Evolutionary conservation across 495 filamentous ascomycete species (phyloP).

Genomic region (Usnea hakonensis): DNA sequence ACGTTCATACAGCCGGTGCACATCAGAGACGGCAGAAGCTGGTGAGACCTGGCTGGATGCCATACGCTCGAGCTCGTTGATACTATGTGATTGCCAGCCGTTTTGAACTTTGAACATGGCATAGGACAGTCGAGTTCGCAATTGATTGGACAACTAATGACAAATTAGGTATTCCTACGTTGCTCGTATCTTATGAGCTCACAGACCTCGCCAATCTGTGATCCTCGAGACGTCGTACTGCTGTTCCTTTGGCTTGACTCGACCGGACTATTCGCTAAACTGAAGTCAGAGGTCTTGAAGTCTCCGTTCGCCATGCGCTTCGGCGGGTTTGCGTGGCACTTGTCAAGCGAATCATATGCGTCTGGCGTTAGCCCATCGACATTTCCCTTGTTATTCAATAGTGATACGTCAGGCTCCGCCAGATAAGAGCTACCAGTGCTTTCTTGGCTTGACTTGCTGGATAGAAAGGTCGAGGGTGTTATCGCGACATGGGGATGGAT

Average conservation of each 20-base stretch:
- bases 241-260: constrained; percentile 44
- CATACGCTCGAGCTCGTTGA: constrained; percentile 62
- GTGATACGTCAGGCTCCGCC: background rate
- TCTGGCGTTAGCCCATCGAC: background rate
- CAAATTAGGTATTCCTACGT: constrained; percentile 24
- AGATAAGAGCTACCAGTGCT: background rate
- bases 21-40: constrained; percentile 41
- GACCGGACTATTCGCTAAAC: constrained; percentile 32
- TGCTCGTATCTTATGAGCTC: constrained; percentile 6
- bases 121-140: constrained; percentile 75
- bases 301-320: constrained; percentile 62
- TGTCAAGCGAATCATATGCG: background rate
- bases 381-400: background rate
- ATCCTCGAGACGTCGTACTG: constrained; percentile 53
- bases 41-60: constrained; percentile 55
- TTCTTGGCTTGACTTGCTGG: constrained; percentile 22
- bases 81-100: constrained; percentile 64
- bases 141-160: constrained; percentile 60
- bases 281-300: constrained; percentile 44
- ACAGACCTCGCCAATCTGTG: constrained; percentile 68
- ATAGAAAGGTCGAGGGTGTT: constrained; percentile 21
- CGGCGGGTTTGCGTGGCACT: constrained; percentile 26
- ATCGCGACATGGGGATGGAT: background rate
- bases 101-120: constrained; percentile 86
- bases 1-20: constrained; percentile 15